Percentiles rank a stretch among this genome's conserved stretches.
Conservation (phyloP, 345 rosid genomes). For the Combretum micranthum region DNA sequence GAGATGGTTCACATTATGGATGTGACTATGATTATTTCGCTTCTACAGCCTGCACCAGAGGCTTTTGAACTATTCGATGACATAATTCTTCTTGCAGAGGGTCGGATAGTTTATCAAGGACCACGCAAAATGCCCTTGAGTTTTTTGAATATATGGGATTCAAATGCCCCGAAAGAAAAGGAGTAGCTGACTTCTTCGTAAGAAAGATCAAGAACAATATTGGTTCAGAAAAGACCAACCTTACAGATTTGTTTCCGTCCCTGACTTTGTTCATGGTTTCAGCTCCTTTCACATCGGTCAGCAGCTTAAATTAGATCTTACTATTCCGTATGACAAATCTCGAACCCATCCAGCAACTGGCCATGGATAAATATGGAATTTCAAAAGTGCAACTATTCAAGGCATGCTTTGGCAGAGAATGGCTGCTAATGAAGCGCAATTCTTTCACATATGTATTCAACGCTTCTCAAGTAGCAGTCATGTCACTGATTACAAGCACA, state of each 20-base stretch:
- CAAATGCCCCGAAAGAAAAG: constrained; percentile 62
- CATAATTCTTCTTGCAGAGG: constrained; percentile 61
- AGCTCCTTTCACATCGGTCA: constrained; percentile 47
- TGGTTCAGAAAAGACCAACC: constrained; percentile 50
- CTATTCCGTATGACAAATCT: constrained; percentile 48
- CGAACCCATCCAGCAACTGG: constrained; percentile 63
- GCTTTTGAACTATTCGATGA: constrained; percentile 53
- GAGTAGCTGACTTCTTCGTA: constrained; percentile 74
- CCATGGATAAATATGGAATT: constrained; percentile 59
- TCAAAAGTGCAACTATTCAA: constrained; percentile 57
- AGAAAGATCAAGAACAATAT: constrained; percentile 76
- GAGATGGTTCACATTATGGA: constrained; percentile 35
- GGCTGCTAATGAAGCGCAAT: constrained; percentile 64
- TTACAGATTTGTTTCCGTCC: constrained; percentile 38
- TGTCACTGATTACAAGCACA: constrained; percentile 43
- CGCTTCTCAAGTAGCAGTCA: constrained; percentile 44
- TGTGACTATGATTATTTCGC: constrained; percentile 27
- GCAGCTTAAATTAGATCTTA: constrained; percentile 33
- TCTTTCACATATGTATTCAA: constrained; percentile 51
- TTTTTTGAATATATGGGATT: constrained; percentile 38
- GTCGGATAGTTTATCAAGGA: constrained; percentile 67
- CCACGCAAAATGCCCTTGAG: constrained; percentile 48
- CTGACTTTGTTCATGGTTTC: constrained; percentile 41
- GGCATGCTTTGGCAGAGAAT: constrained; percentile 67
- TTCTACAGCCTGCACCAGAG: constrained; percentile 40